Conservation (phyloP, 2,329 filamentous ascomycete genomes). For the Trichoderma arundinaceum region DNA sequence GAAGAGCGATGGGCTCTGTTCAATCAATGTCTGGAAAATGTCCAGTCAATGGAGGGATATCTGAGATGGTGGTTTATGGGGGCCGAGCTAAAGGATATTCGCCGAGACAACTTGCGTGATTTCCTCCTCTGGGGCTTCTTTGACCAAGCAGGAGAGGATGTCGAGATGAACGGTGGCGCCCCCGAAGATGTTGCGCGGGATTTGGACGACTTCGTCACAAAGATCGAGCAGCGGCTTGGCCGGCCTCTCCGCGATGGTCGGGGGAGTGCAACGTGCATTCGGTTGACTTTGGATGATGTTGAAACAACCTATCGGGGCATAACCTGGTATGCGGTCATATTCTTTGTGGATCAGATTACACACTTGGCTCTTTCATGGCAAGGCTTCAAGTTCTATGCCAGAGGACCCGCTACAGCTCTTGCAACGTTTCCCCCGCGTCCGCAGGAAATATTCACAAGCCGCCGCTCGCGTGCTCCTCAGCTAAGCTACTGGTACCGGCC, state of each 20-base stretch:
- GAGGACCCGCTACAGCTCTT: slow-evolving; percentile 36
- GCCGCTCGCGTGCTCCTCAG: slow-evolving; percentile 54
- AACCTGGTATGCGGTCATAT: slow-evolving; percentile 66
- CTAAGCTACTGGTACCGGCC: slow-evolving; percentile 71
- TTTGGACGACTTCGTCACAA: slow-evolving; percentile 54
- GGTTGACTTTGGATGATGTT: slow-evolving; percentile 70
- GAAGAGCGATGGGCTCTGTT: slow-evolving; percentile 62
- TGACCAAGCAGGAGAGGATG: slow-evolving; percentile 50
- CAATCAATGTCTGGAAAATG: slow-evolving; percentile 58
- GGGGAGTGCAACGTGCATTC: slow-evolving; percentile 61
- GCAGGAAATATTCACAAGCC: slow-evolving; percentile 52
- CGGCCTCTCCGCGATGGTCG: slow-evolving; percentile 58
- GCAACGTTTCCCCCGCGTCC: slow-evolving; percentile 65
- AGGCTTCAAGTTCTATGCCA: slow-evolving; percentile 60
- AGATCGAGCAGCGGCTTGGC: slow-evolving; percentile 60
- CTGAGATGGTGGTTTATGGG: slow-evolving; percentile 70
- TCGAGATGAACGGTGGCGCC: slow-evolving; percentile 29
- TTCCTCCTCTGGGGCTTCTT: slow-evolving; percentile 73
- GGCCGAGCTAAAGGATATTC: slow-evolving; percentile 61
- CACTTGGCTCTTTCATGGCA: slow-evolving; percentile 52
- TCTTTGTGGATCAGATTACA: slow-evolving; percentile 59
- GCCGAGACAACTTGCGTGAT: slow-evolving; percentile 69
- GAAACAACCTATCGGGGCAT: slow-evolving; percentile 65
- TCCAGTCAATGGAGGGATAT: slow-evolving; percentile 62
- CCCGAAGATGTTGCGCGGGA: slow-evolving; percentile 39